Conservation (phyloP, 2,329 filamentous ascomycete species). For the Albophoma yamanashiensis region DNA sequence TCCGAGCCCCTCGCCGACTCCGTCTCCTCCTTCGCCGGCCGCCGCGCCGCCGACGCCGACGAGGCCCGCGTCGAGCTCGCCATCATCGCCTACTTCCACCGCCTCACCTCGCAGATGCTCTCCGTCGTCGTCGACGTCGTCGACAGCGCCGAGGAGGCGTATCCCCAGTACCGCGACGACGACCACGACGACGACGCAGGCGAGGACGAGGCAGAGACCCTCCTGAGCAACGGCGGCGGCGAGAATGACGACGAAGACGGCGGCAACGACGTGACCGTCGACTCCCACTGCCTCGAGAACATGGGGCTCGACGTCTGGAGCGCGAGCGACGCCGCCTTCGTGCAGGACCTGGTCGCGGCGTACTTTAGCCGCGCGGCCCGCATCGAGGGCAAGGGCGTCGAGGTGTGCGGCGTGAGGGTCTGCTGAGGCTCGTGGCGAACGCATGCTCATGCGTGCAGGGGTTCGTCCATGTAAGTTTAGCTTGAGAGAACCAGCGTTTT, state of each 20-base stretch:
- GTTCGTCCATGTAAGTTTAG: neutral
- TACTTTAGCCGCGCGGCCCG: conserved; percentile 57
- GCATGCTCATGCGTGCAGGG: neutral
- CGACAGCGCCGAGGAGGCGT: conserved; percentile 33
- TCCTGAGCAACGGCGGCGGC: conserved; percentile 11
- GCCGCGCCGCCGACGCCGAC: conserved; percentile 22
- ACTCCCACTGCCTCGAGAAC: conserved; percentile 51
- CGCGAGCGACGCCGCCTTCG: conserved; percentile 56
- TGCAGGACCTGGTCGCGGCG: conserved; percentile 46
- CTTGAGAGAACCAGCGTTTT: neutral
- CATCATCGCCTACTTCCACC: conserved; percentile 73
- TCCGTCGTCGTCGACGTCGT: conserved; percentile 52
- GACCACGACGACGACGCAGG: conserved; percentile 20
- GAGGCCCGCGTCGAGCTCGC: conserved; percentile 52
- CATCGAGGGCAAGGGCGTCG: conserved; percentile 58
- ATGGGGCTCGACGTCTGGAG: conserved; percentile 79
- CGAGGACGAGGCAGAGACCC: conserved; percentile 11
- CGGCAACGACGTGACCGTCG: conserved; percentile 39
- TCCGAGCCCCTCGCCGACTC: conserved; percentile 29
- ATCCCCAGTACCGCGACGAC: conserved; percentile 18
- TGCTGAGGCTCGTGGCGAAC: conserved; percentile 32
- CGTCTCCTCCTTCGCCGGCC: conserved; percentile 30
- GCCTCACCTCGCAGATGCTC: conserved; percentile 57
- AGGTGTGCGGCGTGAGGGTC: conserved; percentile 63
- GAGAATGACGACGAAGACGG: conserved; percentile 11